A percentile compares a stretch with the other conserved stretches of the same genome.
Conservation (phyloP, 2,329 filamentous ascomycete species). For the Beauveria varroae region DNA sequence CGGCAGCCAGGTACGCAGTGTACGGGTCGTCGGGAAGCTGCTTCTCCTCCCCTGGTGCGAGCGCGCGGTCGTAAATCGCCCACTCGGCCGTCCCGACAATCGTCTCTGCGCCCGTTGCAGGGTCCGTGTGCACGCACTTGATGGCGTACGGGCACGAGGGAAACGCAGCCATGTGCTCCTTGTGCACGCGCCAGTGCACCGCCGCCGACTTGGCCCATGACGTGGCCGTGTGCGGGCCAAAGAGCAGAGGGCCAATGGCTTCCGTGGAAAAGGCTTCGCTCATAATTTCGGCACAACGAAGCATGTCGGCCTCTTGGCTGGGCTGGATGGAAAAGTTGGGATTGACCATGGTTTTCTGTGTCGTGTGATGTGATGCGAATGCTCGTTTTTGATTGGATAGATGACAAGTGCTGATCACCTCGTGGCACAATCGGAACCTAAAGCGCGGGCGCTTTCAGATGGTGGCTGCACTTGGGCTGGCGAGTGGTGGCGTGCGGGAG, state of each 20-base stretch:
- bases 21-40: not conserved
- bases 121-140: conserved; percentile 11
- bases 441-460: no score
- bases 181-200: not conserved
- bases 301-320: conserved; percentile 3
- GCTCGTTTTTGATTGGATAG: not conserved
- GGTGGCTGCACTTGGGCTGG: no score
- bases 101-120: not conserved
- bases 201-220: not conserved
- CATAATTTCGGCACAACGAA: conserved; percentile 9
- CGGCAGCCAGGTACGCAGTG: not conserved
- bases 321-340: conserved; percentile 5
- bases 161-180: conserved; percentile 2
- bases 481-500: no score
- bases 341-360: not conserved
- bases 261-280: not conserved
- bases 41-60: not conserved
- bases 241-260: not conserved
- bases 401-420: no score
- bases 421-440: no score
- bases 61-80: conserved; percentile 8
- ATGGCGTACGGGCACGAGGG: conserved; percentile 9
- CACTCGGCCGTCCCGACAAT: conserved; percentile 10
- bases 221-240: not conserved
- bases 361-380: not conserved